These are phyloP conservation scores for Escallonia herrerae DNA, from an alignment of 129 eudicot genomes.

Conservation along the genomic window DNA sequence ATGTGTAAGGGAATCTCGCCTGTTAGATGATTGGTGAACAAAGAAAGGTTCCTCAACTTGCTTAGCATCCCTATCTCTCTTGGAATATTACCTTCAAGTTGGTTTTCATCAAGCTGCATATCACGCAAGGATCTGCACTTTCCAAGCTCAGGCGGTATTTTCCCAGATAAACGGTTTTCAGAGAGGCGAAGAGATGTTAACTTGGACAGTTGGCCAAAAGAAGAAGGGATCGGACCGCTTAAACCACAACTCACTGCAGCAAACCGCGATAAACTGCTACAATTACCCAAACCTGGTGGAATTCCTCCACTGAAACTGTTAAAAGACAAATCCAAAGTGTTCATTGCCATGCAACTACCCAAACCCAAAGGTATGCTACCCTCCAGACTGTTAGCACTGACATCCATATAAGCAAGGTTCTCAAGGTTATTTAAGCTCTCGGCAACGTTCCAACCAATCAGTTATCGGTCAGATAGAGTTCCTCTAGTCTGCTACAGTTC, in stretches of 20 bases:
- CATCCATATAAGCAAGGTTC: slow-evolving; percentile 32
- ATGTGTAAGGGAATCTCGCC: slow-evolving; percentile 62
- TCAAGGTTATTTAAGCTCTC: slow-evolving; percentile 34
- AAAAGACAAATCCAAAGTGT: slow-evolving; percentile 38
- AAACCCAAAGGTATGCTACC: slow-evolving; percentile 53
- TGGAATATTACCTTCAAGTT: slow-evolving; percentile 61
- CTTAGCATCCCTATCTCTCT: slow-evolving; percentile 52
- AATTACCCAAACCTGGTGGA: slow-evolving; percentile 57
- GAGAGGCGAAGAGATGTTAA: slow-evolving; percentile 48
- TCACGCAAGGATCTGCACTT: slow-evolving; percentile 49
- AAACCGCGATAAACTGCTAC: slow-evolving; percentile 40
- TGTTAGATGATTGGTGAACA: slow-evolving; percentile 50
- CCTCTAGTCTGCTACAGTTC: slow-evolving; percentile 47
- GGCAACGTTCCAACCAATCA: slow-evolving; percentile 44
- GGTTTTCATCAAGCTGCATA: slow-evolving; percentile 44
- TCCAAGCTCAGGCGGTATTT: slow-evolving; percentile 70
- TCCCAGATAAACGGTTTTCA: slow-evolving; percentile 56
- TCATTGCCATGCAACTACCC: slow-evolving; percentile 33
- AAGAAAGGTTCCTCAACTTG: slow-evolving; percentile 31
- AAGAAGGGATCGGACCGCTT: slow-evolving; percentile 61
- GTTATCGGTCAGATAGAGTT: slow-evolving; percentile 37
- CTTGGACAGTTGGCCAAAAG: slow-evolving; percentile 48
- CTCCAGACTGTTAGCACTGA: slow-evolving; percentile 42
- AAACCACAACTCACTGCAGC: slow-evolving; percentile 48
- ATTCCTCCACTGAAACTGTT: slow-evolving; percentile 51